These are phyloP conservation scores for Scenedesmus sp. DNA, from an alignment of 163 green algal genomes.

Conservation along the genomic window DNA sequence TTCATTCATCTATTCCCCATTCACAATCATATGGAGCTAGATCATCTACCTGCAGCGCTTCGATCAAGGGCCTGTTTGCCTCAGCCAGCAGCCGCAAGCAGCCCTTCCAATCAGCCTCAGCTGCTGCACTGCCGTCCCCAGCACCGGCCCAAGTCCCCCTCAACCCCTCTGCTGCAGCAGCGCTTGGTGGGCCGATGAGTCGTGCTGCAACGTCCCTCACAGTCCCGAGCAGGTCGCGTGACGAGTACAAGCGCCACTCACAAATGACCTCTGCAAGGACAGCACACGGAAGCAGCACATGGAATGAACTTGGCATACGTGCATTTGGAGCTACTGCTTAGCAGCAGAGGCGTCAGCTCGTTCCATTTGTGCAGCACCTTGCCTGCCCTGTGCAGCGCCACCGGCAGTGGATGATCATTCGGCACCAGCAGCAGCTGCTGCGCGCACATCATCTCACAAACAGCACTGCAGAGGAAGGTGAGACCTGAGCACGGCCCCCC, in stretches of 20 bases:
- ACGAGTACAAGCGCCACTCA: background rate
- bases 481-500: too few relatives aligned
- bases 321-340: too few relatives aligned
- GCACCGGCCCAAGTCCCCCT: background rate
- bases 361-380: too few relatives aligned
- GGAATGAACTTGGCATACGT: too few relatives aligned
- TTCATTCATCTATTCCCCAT: background rate
- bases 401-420: too few relatives aligned
- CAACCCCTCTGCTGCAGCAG: background rate
- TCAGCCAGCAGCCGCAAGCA: conserved; percentile 23
- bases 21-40: too few relatives aligned
- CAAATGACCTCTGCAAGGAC: background rate
- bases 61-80: background rate
- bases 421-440: too few relatives aligned
- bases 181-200: background rate
- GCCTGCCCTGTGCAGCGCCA: too few relatives aligned
- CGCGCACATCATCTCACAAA: too few relatives aligned
- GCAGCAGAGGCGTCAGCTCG: too few relatives aligned
- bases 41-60: conserved; percentile 4
- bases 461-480: background rate
- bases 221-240: background rate
- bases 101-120: background rate
- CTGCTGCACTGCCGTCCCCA: background rate
- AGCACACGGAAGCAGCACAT: too few relatives aligned
- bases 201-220: background rate